Percentiles rank a stretch among this genome's conserved stretches.
phyloP scores from a whole-genome alignment of 345 rosid species.

The Alliaria petiolata region DNA sequence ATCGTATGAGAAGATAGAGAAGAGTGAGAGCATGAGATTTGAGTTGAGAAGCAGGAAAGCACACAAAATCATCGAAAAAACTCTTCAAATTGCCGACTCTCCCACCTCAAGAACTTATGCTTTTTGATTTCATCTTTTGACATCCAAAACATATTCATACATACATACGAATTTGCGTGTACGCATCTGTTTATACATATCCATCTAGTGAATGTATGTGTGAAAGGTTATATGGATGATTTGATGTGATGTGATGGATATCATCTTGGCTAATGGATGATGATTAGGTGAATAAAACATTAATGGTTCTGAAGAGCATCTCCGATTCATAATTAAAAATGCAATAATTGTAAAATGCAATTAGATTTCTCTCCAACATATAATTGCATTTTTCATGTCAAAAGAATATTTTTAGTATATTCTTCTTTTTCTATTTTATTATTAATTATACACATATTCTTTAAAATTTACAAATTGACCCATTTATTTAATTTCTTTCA shows the following conservation, averaged over 20 bases:
- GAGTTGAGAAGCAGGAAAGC: conserved; percentile 89
- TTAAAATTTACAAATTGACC: no score
- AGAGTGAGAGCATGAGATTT: conserved; percentile 92
- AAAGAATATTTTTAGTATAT: no score
- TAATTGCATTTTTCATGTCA: no score
- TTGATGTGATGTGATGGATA: conserved; percentile 17
- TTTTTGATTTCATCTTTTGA: conserved; percentile 34
- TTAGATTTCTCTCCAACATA: no score
- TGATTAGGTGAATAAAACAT: conserved; percentile 1
- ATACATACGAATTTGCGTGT: conserved; percentile 8
- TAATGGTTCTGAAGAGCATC: no score
- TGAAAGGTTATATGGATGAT: conserved; percentile 17
- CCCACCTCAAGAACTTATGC: conserved; percentile 53
- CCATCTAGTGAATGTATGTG: not conserved
- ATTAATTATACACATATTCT: no score
- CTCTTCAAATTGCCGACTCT: conserved; percentile 75
- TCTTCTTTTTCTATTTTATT: no score
- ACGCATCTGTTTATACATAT: conserved; percentile 16
- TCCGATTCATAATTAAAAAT: no score
- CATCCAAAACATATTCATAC: conserved; percentile 14
- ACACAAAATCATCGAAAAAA: conserved; percentile 60
- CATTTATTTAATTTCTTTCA: no score
- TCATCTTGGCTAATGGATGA: conserved; percentile 2
- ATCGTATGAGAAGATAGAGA: conserved; percentile 71
- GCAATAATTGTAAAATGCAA: no score